Conservation (phyloP, 164 flowering plant genomes). For the Hamamelis virginiana region DNA sequence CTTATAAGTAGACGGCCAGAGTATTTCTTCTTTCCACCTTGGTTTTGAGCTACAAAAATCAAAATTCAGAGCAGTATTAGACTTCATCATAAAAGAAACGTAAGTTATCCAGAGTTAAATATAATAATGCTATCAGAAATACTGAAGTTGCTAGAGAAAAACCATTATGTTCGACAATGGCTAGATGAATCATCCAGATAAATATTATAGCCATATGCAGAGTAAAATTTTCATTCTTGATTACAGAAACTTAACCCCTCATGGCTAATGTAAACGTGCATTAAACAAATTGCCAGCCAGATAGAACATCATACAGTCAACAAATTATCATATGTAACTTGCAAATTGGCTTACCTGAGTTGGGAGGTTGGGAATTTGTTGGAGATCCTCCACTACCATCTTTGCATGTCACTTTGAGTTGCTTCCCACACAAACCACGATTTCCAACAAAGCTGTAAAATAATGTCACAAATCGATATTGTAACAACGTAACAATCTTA, state of each 20-base stretch:
- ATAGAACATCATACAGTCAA: not conserved
- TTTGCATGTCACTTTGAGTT: constrained; percentile 55
- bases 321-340: not conserved
- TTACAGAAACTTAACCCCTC: not conserved
- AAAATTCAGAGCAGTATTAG: constrained; percentile 4
- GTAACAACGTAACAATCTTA: not conserved
- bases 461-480: constrained; percentile 10
- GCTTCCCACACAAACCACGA: constrained; percentile 79
- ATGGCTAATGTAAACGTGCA: not conserved
- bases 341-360: constrained; percentile 27
- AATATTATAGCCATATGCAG: not conserved
- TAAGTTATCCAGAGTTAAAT: not conserved
- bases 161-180: not conserved
- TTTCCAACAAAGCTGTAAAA: constrained; percentile 76
- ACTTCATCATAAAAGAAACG: not conserved
- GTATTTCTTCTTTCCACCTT: constrained; percentile 49
- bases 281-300: not conserved
- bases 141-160: not conserved
- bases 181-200: not conserved
- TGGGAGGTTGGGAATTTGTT: constrained; percentile 24
- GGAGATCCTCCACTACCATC: constrained; percentile 42
- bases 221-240: not conserved
- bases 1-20: constrained; percentile 85
- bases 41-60: constrained; percentile 30
- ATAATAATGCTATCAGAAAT: not conserved